Conservation (phyloP, 768 basidiomycete species). For the Boletus tomentosulus region DNA sequence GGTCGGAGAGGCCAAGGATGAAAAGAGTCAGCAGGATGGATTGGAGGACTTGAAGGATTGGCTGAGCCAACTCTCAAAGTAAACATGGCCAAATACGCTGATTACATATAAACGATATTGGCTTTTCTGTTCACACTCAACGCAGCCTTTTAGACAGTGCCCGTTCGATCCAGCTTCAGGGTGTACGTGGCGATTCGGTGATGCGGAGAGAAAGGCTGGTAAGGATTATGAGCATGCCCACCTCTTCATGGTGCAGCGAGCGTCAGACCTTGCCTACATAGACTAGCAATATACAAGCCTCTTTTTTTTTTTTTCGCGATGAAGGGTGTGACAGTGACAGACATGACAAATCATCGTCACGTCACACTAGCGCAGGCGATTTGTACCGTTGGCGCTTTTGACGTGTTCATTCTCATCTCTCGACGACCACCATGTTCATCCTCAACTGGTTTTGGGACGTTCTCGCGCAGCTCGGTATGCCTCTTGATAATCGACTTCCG, state of each 20-base stretch:
- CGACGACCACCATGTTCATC: slow-evolving; percentile 61
- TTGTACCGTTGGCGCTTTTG: slow-evolving; percentile 5
- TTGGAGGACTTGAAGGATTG: slow-evolving; percentile 44
- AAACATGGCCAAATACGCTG: slow-evolving; percentile 29
- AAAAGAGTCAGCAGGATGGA: slow-evolving; percentile 32
- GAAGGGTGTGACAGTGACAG: neutral
- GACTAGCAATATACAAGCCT: neutral
- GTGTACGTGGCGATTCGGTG: slow-evolving; percentile 63
- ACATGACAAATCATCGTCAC: slow-evolving; percentile 16
- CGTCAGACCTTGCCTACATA: slow-evolving; percentile 67
- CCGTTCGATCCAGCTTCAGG: slow-evolving; percentile 45
- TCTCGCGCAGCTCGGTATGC: slow-evolving; percentile 84
- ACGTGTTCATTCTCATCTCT: slow-evolving; percentile 21
- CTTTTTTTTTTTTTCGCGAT: neutral
- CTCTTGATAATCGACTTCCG: slow-evolving; percentile 1
- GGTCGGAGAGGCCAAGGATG: slow-evolving; percentile 30
- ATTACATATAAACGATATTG: slow-evolving; percentile 7
- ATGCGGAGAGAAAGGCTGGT: slow-evolving; percentile 57
- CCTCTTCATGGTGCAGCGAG: slow-evolving; percentile 49
- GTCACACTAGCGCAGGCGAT: slow-evolving; percentile 8
- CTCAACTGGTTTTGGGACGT: slow-evolving; percentile 97
- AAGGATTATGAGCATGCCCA: slow-evolving; percentile 60
- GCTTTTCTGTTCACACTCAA: slow-evolving; percentile 11
- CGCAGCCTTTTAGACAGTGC: slow-evolving; percentile 76
- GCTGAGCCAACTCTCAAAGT: slow-evolving; percentile 42